Conservation (phyloP, 75 land plant species). For the Azolla pinnata region DNA sequence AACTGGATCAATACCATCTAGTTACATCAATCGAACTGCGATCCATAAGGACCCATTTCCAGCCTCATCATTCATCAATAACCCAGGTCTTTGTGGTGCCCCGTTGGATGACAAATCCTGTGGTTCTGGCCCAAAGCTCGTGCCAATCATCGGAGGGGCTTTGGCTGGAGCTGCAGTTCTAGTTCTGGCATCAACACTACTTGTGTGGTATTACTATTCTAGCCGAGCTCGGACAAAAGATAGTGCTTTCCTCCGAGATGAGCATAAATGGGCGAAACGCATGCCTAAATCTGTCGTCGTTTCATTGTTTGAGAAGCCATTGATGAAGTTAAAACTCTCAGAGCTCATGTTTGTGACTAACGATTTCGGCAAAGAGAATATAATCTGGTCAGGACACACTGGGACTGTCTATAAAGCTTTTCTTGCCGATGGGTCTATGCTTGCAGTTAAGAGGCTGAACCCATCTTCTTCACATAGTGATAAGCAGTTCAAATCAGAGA, state of each 20-base stretch:
- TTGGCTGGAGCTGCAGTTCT: slow-evolving; percentile 32
- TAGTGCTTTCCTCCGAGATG: slow-evolving; percentile 19
- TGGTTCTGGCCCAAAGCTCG: background rate
- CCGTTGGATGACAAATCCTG: slow-evolving; percentile 22
- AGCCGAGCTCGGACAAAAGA: slow-evolving; percentile 12
- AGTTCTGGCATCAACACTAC: slow-evolving; percentile 15
- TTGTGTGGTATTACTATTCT: slow-evolving; percentile 47
- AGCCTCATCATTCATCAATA: slow-evolving; percentile 27
- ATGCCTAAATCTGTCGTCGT: slow-evolving; percentile 54
- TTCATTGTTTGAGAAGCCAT: slow-evolving; percentile 54
- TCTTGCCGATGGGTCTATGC: slow-evolving; percentile 59
- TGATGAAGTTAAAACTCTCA: slow-evolving; percentile 30
- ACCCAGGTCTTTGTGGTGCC: slow-evolving; percentile 56
- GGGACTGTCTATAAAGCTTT: slow-evolving; percentile 71
- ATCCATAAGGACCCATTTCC: background rate
- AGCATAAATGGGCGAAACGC: slow-evolving; percentile 41
- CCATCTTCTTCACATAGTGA: slow-evolving; percentile 52
- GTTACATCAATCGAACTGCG: slow-evolving; percentile 10
- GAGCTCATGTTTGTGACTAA: slow-evolving; percentile 81
- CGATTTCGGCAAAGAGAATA: slow-evolving; percentile 52
- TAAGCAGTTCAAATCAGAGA: slow-evolving; percentile 66
- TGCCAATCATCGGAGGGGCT: background rate
- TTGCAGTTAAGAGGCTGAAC: slow-evolving; percentile 80
- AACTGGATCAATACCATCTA: slow-evolving; percentile 43
- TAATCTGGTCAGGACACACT: slow-evolving; percentile 55